Conservation (phyloP, 108 stramenopile species). For the Pseudonitzschia delicatissima region DNA sequence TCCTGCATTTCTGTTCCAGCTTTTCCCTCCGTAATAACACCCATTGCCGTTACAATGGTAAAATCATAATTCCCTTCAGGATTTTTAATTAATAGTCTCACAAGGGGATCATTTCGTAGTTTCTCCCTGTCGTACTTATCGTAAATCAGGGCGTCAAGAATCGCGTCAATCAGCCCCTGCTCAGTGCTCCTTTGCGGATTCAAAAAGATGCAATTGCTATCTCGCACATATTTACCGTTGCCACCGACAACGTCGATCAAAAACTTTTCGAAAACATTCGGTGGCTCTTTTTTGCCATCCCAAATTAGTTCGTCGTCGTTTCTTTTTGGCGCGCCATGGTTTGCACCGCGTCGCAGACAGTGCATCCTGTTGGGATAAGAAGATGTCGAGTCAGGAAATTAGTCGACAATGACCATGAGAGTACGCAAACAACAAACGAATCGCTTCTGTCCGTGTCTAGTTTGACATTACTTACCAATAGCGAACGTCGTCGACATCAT, state of each 20-base stretch:
- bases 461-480: constrained; percentile 58
- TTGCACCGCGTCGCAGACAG: constrained; percentile 27
- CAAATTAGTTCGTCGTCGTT: constrained; percentile 11
- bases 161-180: constrained; percentile 76
- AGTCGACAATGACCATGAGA: too few species aligned
- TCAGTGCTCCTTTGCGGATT: constrained; percentile 55
- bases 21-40: constrained; percentile 88
- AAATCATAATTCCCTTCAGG: constrained; percentile 79
- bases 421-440: not conserved
- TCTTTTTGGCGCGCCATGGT: constrained; percentile 20
- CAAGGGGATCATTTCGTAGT: constrained; percentile 66
- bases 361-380: constrained; percentile 22
- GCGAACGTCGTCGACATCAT: constrained; percentile 79
- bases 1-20: constrained; percentile 72
- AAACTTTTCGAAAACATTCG: constrained; percentile 14
- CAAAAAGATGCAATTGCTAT: constrained; percentile 43
- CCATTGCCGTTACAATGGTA: constrained; percentile 84
- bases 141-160: constrained; percentile 80
- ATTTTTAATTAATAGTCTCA: constrained; percentile 72
- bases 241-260: not conserved
- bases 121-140: constrained; percentile 54
- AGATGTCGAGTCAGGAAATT: not conserved
- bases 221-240: not conserved
- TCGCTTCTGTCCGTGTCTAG: not conserved
- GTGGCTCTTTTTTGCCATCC: not conserved